These are phyloP conservation scores for Penicillium sclerotiorum DNA, from an alignment of 2,329 filamentous ascomycete genomes.

Conservation along the genomic window DNA sequence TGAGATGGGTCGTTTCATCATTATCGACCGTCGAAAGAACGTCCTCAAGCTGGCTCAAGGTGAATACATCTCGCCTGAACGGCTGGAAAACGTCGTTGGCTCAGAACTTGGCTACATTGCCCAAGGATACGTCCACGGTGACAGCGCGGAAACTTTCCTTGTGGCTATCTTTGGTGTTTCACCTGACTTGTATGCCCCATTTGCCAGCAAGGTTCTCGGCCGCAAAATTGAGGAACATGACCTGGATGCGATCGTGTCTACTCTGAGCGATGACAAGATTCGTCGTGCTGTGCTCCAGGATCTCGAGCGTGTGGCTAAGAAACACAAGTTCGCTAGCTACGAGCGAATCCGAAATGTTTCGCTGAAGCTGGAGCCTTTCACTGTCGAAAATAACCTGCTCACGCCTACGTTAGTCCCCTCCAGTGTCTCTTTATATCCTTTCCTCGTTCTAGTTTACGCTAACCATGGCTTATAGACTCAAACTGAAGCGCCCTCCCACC, in stretches of 20 bases:
- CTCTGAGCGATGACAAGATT: conserved; percentile 69
- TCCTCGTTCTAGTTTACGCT: conserved; percentile 13
- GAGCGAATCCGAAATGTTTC: conserved; percentile 77
- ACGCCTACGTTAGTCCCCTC: conserved; percentile 49
- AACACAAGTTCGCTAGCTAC: conserved; percentile 88
- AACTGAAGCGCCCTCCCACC: conserved; percentile 70
- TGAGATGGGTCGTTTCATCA: conserved; percentile 80
- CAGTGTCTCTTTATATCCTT: neutral
- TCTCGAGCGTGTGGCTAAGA: conserved; percentile 75
- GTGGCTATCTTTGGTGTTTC: conserved; percentile 89
- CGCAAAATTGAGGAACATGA: conserved; percentile 67
- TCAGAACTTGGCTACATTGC: conserved; percentile 76
- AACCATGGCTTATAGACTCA: conserved; percentile 55
- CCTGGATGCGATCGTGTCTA: conserved; percentile 66
- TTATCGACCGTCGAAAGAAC: conserved; percentile 97
- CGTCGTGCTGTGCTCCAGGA: conserved; percentile 75
- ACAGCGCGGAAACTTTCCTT: conserved; percentile 76
- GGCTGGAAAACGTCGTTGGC: conserved; percentile 92
- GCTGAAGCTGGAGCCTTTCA: conserved; percentile 85
- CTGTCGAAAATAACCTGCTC: conserved; percentile 83
- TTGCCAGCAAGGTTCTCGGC: conserved; percentile 75
- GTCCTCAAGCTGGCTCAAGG: conserved; percentile 98
- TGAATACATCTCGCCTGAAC: conserved; percentile 96
- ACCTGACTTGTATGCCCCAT: conserved; percentile 78
- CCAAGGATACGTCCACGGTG: conserved; percentile 88